Conservation (phyloP, 169 alveolate species). For the Toxoplasma gondii region DNA sequence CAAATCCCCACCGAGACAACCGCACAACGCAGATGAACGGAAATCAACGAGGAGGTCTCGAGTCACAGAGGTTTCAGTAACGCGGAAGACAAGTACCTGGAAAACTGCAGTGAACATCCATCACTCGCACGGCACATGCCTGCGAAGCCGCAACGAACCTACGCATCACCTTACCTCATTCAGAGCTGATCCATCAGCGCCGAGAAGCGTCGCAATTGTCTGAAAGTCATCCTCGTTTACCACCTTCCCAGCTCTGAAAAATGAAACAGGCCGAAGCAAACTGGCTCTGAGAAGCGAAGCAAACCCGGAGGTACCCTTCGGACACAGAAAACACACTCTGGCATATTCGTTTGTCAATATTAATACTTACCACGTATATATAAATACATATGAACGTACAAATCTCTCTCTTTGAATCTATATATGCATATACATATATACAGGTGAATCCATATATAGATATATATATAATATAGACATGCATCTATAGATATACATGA, state of each 20-base stretch:
- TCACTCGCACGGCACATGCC: too few relatives aligned
- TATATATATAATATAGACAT: too few relatives aligned
- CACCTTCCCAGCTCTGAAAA: conserved; percentile 22
- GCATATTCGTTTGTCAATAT: too few relatives aligned
- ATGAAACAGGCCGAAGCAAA: not conserved
- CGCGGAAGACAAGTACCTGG: too few relatives aligned
- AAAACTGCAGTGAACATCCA: too few relatives aligned
- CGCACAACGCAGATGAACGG: not conserved
- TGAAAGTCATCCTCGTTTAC: conserved; percentile 40
- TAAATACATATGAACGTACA: not conserved
- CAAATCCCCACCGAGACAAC: not conserved
- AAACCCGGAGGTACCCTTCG: too few relatives aligned
- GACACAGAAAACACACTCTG: not conserved
- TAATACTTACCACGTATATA: too few relatives aligned
- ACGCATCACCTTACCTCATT: not conserved
- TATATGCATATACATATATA: not conserved
- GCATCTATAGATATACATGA: too few relatives aligned
- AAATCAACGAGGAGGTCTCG: too few relatives aligned
- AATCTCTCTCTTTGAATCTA: not conserved
- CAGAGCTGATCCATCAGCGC: not conserved
- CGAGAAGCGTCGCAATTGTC: conserved; percentile 18
- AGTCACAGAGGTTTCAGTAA: too few relatives aligned
- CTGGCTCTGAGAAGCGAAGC: not conserved
- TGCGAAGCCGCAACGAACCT: too few relatives aligned
- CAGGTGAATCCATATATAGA: too few relatives aligned